Base-by-base conservation (phyloP, 345 rosid species). In the Salix suchowensis region DNA sequence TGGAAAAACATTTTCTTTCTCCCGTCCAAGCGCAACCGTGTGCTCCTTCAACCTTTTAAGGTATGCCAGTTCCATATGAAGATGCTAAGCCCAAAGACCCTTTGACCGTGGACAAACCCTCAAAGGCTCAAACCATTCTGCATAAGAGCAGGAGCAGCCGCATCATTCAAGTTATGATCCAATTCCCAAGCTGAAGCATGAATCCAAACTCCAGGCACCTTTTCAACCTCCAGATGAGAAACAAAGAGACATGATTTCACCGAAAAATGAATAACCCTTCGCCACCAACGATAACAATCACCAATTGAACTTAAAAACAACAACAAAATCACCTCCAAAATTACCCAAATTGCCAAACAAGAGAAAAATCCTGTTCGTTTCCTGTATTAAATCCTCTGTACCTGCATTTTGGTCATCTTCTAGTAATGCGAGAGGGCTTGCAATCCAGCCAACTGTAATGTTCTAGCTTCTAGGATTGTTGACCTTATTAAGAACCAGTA, bases 111-210 rank as follows among this genome's bases (percentile, higher is more conserved):
- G 86, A 82, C 97, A 96, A 30, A 86, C 82, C 77, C 99, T 87
- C 85, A 96, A 83, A 40, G 44, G 44, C 44, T 39, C 42, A 39
- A 40, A 34, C 97, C 99, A 76, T 81, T 91, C 85, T 89, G 96
- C 98, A 93, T 96, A 21, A 92, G 87, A 70, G 91, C 97, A 76
- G 97, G 93, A 75, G 98, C 96, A 50, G 92, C 92, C 0, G 86
- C 80, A 14, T 89, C 97, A 77, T 93, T 93, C 68, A 92, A 82
- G 77, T 93, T 93, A 50, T 86, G 83, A 83, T 96, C 97, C 42
- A 91, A 96, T 78, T 93, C 96, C 98, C 99, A 93, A 61, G 94
- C 96, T 14, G 98, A 97, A 81, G 98, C 98, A 87, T 92, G 92
- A 67, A 92, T 92, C 97, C 98, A 96, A 67, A 92, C 90, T 58